Evolutionary conservation across 179 eudicot genomes (phyloP), one percentile per base, ranked within the genome.

Genomic region (Beta corolliflora): DNA sequence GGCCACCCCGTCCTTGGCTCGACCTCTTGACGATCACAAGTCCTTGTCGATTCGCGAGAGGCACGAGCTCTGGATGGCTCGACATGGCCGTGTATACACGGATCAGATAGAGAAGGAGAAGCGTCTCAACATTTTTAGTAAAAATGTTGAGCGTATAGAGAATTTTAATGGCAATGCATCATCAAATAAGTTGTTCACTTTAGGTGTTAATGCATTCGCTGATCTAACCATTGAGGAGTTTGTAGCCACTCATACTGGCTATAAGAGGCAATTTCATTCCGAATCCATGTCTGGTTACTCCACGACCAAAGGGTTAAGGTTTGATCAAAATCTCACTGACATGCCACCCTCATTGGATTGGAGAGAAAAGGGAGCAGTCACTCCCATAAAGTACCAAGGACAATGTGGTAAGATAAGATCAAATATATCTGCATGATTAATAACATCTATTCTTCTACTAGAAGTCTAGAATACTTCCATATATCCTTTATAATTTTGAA

Each of bases 151-250:
- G 56, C 84, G 76, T 59, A 88, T 88, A 41, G 82, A 84, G 36
- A 78, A 80, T 6, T 79, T 84, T 15, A 90, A 89, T 59, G 29
- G 23, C 0, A 29, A 15, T 36, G 9, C 71, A 63, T n/a, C 46
- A 2, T 70, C 48, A 2, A 61, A 76, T 13, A 76, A 71, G 18
- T 78, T 76, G 15, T 89, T 74, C 81, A 84, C 71, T 29, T 81
- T 89, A 9, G 75, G 78, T 9, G 53, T 80, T 4, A 89, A 89
- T 44, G 50, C 80, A 21, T 88, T 87, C 66, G 75, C 85, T 36
- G 90, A 89, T 50, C 48, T 80, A 25, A 86, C 88, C 3, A 69
- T 73, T 11, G 86, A 89, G 46, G 91, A 88, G 81, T 80, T 89
- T 53, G 21, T 41, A 25, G 81, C 84, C 10, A 65, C 85, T 53